Conservation (phyloP, 768 basidiomycete genomes). For the Boletus rufocinnamomeus region DNA sequence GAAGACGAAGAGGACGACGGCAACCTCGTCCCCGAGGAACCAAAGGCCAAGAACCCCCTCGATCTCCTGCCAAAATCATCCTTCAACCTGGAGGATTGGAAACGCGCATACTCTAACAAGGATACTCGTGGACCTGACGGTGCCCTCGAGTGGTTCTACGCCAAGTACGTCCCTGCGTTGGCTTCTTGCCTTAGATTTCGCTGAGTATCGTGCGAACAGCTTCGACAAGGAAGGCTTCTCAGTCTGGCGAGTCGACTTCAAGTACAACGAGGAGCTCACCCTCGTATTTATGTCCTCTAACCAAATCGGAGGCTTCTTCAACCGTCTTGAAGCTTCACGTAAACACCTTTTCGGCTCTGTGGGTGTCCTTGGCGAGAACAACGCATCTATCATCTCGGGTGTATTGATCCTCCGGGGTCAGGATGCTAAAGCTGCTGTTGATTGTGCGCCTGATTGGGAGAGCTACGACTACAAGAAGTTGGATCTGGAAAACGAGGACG, state of each 20-base stretch:
- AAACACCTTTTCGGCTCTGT: conserved; percentile 95
- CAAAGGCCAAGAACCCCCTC: conserved; percentile 93
- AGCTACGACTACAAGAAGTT: conserved; percentile 80
- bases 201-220: conserved; percentile 43
- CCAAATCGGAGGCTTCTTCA: conserved; percentile 94
- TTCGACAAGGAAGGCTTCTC: conserved; percentile 90
- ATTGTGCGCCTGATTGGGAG: conserved; percentile 90
- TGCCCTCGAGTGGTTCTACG: conserved; percentile 94
- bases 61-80: conserved; percentile 86
- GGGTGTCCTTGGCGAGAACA: conserved; percentile 82
- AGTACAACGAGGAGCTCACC: conserved; percentile 93
- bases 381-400: conserved; percentile 82
- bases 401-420: conserved; percentile 81
- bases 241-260: conserved; percentile 91
- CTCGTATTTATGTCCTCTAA: conserved; percentile 94
- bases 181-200: not conserved
- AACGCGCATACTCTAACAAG: conserved; percentile 96
- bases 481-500: conserved; percentile 67
- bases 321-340: conserved; percentile 95
- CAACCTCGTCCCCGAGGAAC: conserved; percentile 69
- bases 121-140: conserved; percentile 87
- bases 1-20: conserved; percentile 80
- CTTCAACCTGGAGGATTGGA: conserved; percentile 95
- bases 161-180: conserved; percentile 59
- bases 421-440: conserved; percentile 67